These are phyloP conservation scores for Fragilaria radians DNA, from an alignment of 108 stramenopile genomes.

Conservation along the genomic window DNA sequence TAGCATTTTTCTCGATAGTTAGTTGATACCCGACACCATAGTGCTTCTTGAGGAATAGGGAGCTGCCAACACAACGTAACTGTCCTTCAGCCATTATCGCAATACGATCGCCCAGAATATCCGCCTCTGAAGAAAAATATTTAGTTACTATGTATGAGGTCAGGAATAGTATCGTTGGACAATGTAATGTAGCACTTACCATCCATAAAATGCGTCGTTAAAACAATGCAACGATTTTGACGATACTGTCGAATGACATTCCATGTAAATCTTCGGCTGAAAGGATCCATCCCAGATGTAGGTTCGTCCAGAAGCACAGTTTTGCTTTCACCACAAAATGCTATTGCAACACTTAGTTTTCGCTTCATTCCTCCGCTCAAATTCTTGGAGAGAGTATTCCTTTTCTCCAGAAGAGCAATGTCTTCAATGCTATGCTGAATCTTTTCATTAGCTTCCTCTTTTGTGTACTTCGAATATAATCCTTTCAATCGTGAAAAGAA, in stretches of 20 bases:
- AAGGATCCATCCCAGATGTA: conserved; percentile 74
- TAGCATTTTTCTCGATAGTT: conserved; percentile 61
- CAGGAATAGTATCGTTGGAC: not conserved
- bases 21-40: conserved; percentile 91
- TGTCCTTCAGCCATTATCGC: conserved; percentile 94
- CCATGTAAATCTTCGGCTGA: conserved; percentile 57
- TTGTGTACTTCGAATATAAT: conserved; percentile 37
- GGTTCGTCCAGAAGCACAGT: conserved; percentile 61
- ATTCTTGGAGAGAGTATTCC: conserved; percentile 67
- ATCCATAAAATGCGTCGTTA: conserved; percentile 99
- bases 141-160: not conserved
- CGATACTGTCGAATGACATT: conserved; percentile 68
- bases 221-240: conserved; percentile 77
- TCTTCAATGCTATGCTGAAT: conserved; percentile 59
- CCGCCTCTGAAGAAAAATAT: conserved; percentile 45
- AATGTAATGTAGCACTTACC: not conserved
- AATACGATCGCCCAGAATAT: conserved; percentile 88
- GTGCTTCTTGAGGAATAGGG: conserved; percentile 87
- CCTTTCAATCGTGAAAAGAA: conserved; percentile 85
- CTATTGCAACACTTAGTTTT: conserved; percentile 83
- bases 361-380: conserved; percentile 86
- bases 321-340: conserved; percentile 78
- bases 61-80: conserved; percentile 81
- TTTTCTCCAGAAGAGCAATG: conserved; percentile 70
- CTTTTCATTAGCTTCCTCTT: conserved; percentile 45